phyloP scores from a whole-genome alignment of 768 basidiomycete species.

The Cyclocybe cylindracea region DNA sequence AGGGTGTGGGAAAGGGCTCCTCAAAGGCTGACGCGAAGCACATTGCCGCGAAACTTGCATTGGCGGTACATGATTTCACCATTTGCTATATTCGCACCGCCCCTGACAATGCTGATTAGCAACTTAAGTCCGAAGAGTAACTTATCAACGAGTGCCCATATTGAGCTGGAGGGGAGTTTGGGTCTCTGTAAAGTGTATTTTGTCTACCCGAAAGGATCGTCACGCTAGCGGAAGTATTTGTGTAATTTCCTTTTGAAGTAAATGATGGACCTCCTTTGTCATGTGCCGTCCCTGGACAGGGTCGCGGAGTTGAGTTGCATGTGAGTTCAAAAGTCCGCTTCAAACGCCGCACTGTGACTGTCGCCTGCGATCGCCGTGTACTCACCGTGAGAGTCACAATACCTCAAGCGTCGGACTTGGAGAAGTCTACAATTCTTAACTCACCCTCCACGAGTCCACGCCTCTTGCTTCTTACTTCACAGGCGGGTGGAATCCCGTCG shows the following conservation, averaged over 20 bases:
- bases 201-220: background rate
- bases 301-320: slow-evolving; percentile 5
- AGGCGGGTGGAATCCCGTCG: too few relatives aligned
- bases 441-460: background rate
- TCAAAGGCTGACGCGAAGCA: slow-evolving; percentile 50
- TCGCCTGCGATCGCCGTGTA: background rate
- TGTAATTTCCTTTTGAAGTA: slow-evolving; percentile 20
- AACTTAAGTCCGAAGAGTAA: background rate
- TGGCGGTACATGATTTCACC: slow-evolving; percentile 27
- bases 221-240: background rate
- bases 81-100: background rate
- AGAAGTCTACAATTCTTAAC: background rate
- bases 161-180: too few relatives aligned
- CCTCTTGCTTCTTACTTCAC: background rate
- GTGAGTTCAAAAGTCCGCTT: slow-evolving; percentile 11
- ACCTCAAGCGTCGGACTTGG: background rate
- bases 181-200: slow-evolving; percentile 2
- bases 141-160: too few relatives aligned
- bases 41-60: slow-evolving; percentile 44
- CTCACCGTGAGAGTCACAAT: background rate
- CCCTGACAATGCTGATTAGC: background rate
- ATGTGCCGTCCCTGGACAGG: background rate
- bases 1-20: slow-evolving; percentile 46
- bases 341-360: background rate
- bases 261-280: slow-evolving; percentile 17